Percentiles rank a stretch among this genome's conserved stretches.
Conservation (phyloP, 2,329 filamentous ascomycete genomes). For the Colletotrichum coccodes region DNA sequence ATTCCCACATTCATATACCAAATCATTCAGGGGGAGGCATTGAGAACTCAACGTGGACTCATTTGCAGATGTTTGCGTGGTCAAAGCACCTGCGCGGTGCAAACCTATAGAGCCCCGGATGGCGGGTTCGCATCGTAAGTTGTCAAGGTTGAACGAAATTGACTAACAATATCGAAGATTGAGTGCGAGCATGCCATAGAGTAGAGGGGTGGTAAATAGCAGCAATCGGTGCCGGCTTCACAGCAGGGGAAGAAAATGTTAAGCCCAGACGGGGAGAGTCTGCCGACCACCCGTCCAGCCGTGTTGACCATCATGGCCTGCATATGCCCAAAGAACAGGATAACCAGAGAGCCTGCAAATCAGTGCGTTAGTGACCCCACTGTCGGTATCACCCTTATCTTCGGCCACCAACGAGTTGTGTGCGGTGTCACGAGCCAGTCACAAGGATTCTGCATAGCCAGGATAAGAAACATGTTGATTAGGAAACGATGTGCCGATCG, state of each 20-base stretch:
- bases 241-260: background rate
- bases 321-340: background rate
- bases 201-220: background rate
- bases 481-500: background rate
- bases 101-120: background rate
- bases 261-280: background rate
- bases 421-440: background rate
- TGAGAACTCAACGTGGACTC: background rate
- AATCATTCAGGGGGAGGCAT: no score
- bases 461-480: constrained; percentile 1
- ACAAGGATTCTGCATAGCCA: background rate
- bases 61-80: background rate
- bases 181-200: background rate
- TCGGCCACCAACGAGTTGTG: background rate
- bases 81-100: background rate
- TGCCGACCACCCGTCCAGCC: background rate
- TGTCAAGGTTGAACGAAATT: no score
- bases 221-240: background rate
- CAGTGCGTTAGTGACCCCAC: background rate
- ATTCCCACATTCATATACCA: no score
- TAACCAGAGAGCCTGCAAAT: background rate
- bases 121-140: no score
- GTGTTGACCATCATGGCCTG: background rate
- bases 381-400: background rate
- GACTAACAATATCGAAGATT: background rate